These are phyloP conservation scores for Russula virescens DNA, from an alignment of 768 basidiomycete species.

Conservation along the genomic window DNA sequence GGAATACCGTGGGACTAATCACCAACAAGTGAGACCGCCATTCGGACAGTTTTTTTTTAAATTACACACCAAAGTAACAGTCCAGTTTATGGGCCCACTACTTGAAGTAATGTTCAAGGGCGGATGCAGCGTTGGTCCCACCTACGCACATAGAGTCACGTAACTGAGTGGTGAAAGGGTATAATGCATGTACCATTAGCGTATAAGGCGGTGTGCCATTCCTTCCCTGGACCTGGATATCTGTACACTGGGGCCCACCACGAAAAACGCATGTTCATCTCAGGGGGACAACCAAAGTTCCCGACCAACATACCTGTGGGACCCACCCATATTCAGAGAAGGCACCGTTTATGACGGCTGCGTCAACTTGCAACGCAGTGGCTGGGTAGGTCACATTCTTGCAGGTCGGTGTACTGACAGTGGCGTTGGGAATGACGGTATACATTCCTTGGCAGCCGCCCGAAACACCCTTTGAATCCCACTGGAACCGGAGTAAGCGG, in stretches of 20 bases:
- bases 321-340: conserved; percentile 58
- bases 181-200: conserved; percentile 40
- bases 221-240: conserved; percentile 46
- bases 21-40: conserved; percentile 23
- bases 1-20: conserved; percentile 45
- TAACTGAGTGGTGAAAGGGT: neutral
- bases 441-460: conserved; percentile 58
- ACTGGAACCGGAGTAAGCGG: conserved; percentile 32
- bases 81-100: conserved; percentile 50
- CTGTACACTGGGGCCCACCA: conserved; percentile 42
- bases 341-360: conserved; percentile 41
- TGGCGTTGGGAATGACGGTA: conserved; percentile 44
- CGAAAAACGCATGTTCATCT: neutral
- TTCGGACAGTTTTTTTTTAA: neutral
- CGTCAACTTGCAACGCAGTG: conserved; percentile 42
- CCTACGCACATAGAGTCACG: conserved; percentile 30
- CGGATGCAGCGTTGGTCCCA: conserved; percentile 56
- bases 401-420: conserved; percentile 37
- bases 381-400: conserved; percentile 43
- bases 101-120: conserved; percentile 51
- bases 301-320: conserved; percentile 38
- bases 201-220: conserved; percentile 58
- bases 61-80: conserved; percentile 36
- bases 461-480: conserved; percentile 50
- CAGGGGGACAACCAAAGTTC: neutral